phyloP scores from a whole-genome alignment of 352 stramenopile species.

The Phytophthora crassamura region DNA sequence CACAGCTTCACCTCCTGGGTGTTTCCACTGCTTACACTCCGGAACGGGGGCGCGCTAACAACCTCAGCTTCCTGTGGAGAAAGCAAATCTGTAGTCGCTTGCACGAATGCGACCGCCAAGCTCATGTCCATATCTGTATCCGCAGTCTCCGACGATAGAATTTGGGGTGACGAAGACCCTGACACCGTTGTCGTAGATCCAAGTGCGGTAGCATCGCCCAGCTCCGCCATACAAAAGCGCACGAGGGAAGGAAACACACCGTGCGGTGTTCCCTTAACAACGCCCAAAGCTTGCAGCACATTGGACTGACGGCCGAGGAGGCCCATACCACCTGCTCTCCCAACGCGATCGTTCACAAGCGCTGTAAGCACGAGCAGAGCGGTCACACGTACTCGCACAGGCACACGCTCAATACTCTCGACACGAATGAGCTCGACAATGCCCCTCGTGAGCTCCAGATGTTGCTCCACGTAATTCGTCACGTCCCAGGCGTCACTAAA shows the following conservation, averaged over 20 bases:
- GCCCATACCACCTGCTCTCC: slow-evolving; percentile 66
- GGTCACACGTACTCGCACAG: slow-evolving; percentile 61
- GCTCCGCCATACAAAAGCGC: slow-evolving; percentile 77
- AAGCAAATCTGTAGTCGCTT: slow-evolving; percentile 81
- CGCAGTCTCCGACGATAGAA: slow-evolving; percentile 52
- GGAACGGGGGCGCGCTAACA: slow-evolving; percentile 55
- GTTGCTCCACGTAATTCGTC: slow-evolving; percentile 79
- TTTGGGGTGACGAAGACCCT: slow-evolving; percentile 12
- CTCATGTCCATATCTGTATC: slow-evolving; percentile 91
- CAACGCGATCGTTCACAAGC: slow-evolving; percentile 79
- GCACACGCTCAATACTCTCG: slow-evolving; percentile 67
- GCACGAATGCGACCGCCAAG: slow-evolving; percentile 86
- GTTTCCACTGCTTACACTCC: slow-evolving; percentile 48
- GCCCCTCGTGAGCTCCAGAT: slow-evolving; percentile 73
- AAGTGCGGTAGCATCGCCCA: slow-evolving; percentile 48
- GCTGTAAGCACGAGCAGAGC: slow-evolving; percentile 80
- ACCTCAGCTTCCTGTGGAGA: slow-evolving; percentile 73
- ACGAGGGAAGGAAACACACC: slow-evolving; percentile 86
- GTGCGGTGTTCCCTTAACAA: slow-evolving; percentile 80
- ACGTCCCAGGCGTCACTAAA: slow-evolving; percentile 82
- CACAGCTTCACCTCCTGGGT: slow-evolving; percentile 60
- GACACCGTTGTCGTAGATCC: slow-evolving; percentile 8
- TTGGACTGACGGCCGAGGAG: slow-evolving; percentile 82
- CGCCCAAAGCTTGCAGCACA: slow-evolving; percentile 75
- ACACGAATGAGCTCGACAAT: slow-evolving; percentile 82